A percentile compares a stretch with the other conserved stretches of the same genome.
These are phyloP conservation scores for Pseudoturritis turrita DNA, from an alignment of 345 rosid genomes.

Conservation along the genomic window DNA sequence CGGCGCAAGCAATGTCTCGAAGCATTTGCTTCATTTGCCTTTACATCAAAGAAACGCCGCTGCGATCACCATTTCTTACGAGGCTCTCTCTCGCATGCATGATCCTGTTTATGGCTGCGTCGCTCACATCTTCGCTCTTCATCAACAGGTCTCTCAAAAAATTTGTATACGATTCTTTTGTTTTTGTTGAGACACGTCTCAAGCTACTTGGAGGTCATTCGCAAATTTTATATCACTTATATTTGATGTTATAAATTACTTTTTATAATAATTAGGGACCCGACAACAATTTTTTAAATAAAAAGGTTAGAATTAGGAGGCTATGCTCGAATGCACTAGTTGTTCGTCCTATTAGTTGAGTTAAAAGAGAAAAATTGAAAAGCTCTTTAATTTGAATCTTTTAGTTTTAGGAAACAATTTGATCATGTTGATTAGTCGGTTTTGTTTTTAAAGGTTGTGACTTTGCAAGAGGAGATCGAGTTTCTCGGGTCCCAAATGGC, in stretches of 20 bases:
- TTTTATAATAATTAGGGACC: too few relatives aligned
- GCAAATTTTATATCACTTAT: too few relatives aligned
- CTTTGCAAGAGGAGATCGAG: slow-evolving; percentile 27
- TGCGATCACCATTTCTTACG: slow-evolving; percentile 51
- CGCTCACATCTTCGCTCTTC: slow-evolving; percentile 55
- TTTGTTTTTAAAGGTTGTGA: slow-evolving; percentile 21
- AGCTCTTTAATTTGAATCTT: background rate
- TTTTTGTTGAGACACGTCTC: background rate
- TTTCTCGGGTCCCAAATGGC: slow-evolving; percentile 21
- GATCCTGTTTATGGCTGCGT: slow-evolving; percentile 65
- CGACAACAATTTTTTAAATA: too few relatives aligned
- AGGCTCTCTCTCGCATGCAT: slow-evolving; percentile 51
- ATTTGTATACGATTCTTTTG: background rate
- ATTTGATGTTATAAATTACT: too few relatives aligned
- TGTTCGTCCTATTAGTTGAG: background rate
- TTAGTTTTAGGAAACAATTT: background rate
- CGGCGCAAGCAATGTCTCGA: slow-evolving; percentile 61
- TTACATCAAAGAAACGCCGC: slow-evolving; percentile 44
- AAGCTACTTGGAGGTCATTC: background rate
- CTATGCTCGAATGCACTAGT: too few relatives aligned
- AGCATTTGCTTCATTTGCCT: slow-evolving; percentile 47
- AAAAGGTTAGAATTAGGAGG: too few relatives aligned
- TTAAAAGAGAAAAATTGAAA: background rate
- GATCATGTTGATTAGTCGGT: too few relatives aligned
- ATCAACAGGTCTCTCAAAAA: slow-evolving; percentile 46